Conservation (phyloP, 1,284 basidiomycete species). For the Boletus semigastroideus region DNA sequence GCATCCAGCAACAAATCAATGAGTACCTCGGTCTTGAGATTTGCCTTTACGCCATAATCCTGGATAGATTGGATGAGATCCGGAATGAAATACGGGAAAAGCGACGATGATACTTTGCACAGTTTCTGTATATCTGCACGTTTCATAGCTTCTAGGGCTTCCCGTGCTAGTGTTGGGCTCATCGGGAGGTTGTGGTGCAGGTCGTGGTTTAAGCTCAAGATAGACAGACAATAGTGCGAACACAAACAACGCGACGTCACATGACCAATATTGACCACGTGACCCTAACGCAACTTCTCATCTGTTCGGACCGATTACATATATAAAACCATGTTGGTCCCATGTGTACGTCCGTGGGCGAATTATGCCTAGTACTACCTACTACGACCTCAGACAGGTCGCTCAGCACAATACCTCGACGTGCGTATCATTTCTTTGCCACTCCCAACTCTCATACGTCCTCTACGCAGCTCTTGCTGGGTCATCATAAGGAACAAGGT, state of each 20-base stretch:
- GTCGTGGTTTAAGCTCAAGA: conserved; percentile 45
- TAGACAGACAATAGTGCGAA: conserved; percentile 36
- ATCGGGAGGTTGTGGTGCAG: conserved; percentile 34
- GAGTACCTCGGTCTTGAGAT: conserved; percentile 73
- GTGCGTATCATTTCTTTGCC: conserved; percentile 35
- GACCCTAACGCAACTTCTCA: no score
- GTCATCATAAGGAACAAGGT: conserved; percentile 78
- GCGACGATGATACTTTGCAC: conserved; percentile 58
- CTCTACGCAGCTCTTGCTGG: conserved; percentile 71
- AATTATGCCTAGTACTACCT: conserved; percentile 37
- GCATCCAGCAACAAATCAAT: conserved; percentile 70
- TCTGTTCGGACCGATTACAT: no score
- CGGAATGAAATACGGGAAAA: conserved; percentile 7
- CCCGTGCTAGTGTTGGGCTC: conserved; percentile 51
- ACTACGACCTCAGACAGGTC: conserved; percentile 42
- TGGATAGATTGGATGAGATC: conserved; percentile 34
- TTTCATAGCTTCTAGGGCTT: conserved; percentile 61
- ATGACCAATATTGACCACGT: conserved; percentile 30
- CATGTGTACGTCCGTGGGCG: not conserved
- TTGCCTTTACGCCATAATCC: conserved; percentile 77
- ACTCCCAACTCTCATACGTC: not conserved
- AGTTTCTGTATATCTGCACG: conserved; percentile 69
- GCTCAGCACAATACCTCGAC: conserved; percentile 52
- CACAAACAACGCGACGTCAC: conserved; percentile 58
- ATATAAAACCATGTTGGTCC: not conserved